A percentile compares a stretch with the other conserved stretches of the same genome.
phyloP scores from a whole-genome alignment of 78 protist species.

The Paratrimastix pyriformis region DNA sequence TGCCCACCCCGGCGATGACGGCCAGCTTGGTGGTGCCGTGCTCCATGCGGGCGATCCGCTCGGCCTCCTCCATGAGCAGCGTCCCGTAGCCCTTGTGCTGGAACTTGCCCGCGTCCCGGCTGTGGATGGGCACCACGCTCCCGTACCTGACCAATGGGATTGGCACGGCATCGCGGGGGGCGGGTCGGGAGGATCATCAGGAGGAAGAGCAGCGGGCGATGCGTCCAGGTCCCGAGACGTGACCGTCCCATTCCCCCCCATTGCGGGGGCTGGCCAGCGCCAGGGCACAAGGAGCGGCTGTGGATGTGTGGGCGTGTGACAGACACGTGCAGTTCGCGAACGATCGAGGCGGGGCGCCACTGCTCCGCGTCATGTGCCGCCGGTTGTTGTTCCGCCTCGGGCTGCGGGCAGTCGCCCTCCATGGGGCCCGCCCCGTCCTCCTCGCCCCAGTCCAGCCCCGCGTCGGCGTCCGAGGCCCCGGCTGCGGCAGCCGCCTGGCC shows the following conservation, averaged over 20 bases:
- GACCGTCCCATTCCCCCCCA: neutral
- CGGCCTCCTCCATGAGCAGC: constrained; percentile 87
- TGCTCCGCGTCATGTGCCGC: too few species aligned
- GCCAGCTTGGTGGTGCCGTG: constrained; percentile 69
- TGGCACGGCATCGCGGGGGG: too few species aligned
- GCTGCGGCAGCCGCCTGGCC: too few species aligned
- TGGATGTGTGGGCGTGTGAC: neutral
- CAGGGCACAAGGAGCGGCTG: neutral
- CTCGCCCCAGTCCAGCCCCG: too few species aligned
- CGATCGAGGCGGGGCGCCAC: constrained; percentile 50
- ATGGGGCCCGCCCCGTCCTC: too few species aligned
- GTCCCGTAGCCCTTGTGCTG: constrained; percentile 90
- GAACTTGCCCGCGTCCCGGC: constrained; percentile 54
- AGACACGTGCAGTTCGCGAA: constrained; percentile 92
- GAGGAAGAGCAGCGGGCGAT: neutral
- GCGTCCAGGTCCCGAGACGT: neutral
- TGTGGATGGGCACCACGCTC: constrained; percentile 60
- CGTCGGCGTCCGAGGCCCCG: too few species aligned
- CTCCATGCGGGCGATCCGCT: constrained; percentile 80
- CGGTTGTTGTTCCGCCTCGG: too few species aligned
- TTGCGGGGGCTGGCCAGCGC: neutral
- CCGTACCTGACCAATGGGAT: too few species aligned
- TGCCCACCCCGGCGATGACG: constrained; percentile 88
- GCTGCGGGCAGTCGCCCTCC: too few species aligned
- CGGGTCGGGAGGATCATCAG: neutral